Base-by-base conservation (phyloP, 345 rosid genomes). In the Lenwebbia sp. region DNA sequence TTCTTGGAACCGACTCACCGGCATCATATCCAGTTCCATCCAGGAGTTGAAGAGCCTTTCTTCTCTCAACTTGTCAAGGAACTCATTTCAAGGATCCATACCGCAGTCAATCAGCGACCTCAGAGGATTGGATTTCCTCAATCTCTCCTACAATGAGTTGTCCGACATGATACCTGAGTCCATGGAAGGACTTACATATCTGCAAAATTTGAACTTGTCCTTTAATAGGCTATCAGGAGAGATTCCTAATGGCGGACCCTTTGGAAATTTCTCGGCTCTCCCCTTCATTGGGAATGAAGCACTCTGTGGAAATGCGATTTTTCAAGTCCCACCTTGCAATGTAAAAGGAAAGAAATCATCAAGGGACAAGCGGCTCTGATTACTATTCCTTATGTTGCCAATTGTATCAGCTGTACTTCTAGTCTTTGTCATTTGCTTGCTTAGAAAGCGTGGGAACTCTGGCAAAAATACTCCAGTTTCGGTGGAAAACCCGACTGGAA, bases 71-170 rank as follows among this genome's bases (percentile, higher is more conserved):
- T 65, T 89, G 25, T 44, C 37, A 26, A n/a, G 33, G 30, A 89
- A 89, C 41, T 19, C 5, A 3, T 84, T 89, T 6, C 52, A 82
- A n/a, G 88, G 89, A 13, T 26, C 17, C 2, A 86, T 89, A 75
- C 89, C 89, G 1, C 22, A 57, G 10, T 70, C 75, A 13, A 25
- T 86, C 26, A 82, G 88, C 22, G 2, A 51, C 26, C 21, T 86
- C 41, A 86, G 13, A 44, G 56, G 87, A 5, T 30, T 84, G 54
- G 54, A 40, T 12, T 10, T 14, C 14, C 51, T 90, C 25, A 60
- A 87, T 33, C 57, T 88, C 83, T 82, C 78, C 15, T 9, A 54
- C 23, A 85, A 88, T 30, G 49, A 54, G 10, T 28, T 88, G 3
- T 70, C 82, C 0, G 89, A 87, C 21, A 5, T 6, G 14, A 85